Conservation (phyloP, 129 eudicot genomes). For the Centrapalus pauciflorus region DNA sequence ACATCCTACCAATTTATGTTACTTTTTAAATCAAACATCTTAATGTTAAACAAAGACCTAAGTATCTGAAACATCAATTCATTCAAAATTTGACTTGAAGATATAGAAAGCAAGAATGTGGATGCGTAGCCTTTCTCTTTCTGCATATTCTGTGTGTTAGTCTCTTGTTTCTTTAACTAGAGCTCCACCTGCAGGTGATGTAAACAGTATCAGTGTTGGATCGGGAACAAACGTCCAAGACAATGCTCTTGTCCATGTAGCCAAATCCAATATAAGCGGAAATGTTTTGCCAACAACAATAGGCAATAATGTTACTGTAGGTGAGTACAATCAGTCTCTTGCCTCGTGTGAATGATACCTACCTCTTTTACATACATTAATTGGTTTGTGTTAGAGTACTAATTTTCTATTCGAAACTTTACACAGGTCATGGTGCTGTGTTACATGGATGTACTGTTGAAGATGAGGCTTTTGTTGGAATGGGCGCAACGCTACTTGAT, state of each 20-base stretch:
- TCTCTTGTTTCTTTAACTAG: not conserved
- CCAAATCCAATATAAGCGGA: constrained; percentile 81
- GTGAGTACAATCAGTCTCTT: constrained; percentile 46
- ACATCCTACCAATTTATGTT: no score
- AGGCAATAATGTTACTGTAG: constrained; percentile 92
- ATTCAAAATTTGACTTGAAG: not conserved
- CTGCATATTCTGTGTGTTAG: not conserved
- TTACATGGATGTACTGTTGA: constrained; percentile 89
- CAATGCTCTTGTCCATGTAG: constrained; percentile 92
- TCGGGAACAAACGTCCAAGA: constrained; percentile 93
- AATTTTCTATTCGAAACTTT: constrained; percentile 9
- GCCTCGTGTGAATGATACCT: not conserved
- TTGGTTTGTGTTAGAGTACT: constrained; percentile 4
- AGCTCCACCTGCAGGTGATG: constrained; percentile 64
- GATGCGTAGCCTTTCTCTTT: not conserved
- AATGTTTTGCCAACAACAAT: constrained; percentile 82
- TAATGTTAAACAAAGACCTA: no score
- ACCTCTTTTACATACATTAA: not conserved
- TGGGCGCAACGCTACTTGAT: constrained; percentile 93
- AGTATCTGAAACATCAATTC: not conserved
- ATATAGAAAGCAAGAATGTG: not conserved
- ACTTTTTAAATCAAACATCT: no score
- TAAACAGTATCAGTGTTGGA: constrained; percentile 78
- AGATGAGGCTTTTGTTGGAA: constrained; percentile 89
- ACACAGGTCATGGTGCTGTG: constrained; percentile 85